These are phyloP conservation scores for Wallemia mellicola DNA, from an alignment of 1,284 basidiomycete species.

Conservation along the genomic window DNA sequence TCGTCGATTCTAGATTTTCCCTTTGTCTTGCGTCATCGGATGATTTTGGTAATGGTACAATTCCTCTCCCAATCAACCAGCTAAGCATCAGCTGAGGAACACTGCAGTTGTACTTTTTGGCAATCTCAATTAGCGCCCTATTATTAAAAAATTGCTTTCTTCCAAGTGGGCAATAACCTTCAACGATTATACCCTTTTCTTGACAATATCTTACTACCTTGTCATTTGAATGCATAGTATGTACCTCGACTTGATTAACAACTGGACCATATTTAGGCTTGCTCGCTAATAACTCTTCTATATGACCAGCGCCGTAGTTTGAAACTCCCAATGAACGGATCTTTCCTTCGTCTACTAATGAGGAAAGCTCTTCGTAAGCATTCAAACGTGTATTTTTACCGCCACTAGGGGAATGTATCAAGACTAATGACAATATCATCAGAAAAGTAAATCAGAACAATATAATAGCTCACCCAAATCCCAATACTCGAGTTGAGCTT, in stretches of 20 bases:
- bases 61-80: background rate
- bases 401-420: background rate
- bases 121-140: background rate
- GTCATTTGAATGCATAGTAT: background rate
- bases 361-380: background rate
- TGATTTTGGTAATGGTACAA: background rate
- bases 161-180: background rate
- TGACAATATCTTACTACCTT: background rate
- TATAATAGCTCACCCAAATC: too few species aligned
- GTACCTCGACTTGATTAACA: background rate
- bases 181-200: background rate
- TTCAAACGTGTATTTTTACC: background rate
- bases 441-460: too few species aligned
- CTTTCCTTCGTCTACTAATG: background rate
- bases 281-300: background rate
- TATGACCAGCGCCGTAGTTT: background rate
- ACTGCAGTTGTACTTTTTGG: background rate
- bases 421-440: too few species aligned
- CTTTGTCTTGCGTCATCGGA: background rate
- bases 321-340: background rate
- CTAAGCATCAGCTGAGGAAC: background rate
- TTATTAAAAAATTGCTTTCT: background rate
- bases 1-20: background rate
- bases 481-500: background rate
- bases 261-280: background rate